These are phyloP conservation scores for Candida peoriensis DNA, from an alignment of 805 yeast species.

Conservation along the genomic window DNA sequence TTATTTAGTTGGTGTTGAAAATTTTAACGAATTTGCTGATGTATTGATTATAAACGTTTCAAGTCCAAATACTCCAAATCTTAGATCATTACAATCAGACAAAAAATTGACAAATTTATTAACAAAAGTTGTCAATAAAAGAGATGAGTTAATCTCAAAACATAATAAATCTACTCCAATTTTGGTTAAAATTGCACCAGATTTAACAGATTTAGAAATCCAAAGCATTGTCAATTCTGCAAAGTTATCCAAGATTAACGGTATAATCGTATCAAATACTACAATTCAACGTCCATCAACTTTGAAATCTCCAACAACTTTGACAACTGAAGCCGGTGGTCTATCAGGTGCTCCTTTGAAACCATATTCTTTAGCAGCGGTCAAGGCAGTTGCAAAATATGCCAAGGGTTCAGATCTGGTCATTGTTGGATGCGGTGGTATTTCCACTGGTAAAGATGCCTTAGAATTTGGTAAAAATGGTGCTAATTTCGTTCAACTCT, in stretches of 20 bases:
- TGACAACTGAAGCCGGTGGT: slow-evolving; percentile 71
- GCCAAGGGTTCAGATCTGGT: slow-evolving; percentile 71
- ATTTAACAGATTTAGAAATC: slow-evolving; percentile 75
- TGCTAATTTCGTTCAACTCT: slow-evolving; percentile 81
- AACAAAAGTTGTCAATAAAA: slow-evolving; percentile 60
- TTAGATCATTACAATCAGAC: slow-evolving; percentile 80
- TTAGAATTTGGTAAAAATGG: slow-evolving; percentile 91
- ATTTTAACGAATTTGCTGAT: slow-evolving; percentile 82
- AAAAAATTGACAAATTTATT: slow-evolving; percentile 65
- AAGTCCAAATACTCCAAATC: slow-evolving; percentile 94
- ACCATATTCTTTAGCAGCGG: slow-evolving; percentile 67
- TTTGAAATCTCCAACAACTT: slow-evolving; percentile 44
- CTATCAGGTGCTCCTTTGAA: slow-evolving; percentile 90
- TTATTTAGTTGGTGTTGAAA: slow-evolving; percentile 76
- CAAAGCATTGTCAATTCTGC: slow-evolving; percentile 80
- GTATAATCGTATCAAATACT: slow-evolving; percentile 89
- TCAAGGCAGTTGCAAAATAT: slow-evolving; percentile 65
- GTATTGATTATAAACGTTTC: slow-evolving; percentile 88
- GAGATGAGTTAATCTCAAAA: slow-evolving; percentile 47
- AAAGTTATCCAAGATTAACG: slow-evolving; percentile 73
- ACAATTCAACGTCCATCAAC: slow-evolving; percentile 76
- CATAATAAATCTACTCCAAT: slow-evolving; percentile 62
- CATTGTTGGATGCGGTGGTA: slow-evolving; percentile 93
- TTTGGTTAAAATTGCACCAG: slow-evolving; percentile 91
- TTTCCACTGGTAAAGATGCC: slow-evolving; percentile 81